Evolutionary conservation across 306 rosid genomes (phyloP).

Genomic region (Bauhinia variegata): DNA sequence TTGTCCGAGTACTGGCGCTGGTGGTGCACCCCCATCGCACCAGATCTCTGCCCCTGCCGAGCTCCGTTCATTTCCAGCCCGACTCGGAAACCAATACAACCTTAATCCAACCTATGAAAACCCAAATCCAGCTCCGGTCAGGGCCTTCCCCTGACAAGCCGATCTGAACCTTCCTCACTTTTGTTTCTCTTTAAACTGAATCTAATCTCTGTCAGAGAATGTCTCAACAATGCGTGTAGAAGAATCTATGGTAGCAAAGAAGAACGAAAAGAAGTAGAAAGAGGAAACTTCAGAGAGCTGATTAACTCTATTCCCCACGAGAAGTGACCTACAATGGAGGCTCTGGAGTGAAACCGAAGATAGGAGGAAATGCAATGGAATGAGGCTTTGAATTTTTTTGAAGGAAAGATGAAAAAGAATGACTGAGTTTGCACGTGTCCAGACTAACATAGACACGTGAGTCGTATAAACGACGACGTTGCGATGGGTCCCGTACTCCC

Average conservation of each 20-base stretch:
- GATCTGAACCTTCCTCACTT: constrained; percentile 23
- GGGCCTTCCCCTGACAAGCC: background rate
- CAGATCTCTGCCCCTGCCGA: constrained; percentile 93
- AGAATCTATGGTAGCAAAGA: background rate
- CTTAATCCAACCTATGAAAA: background rate
- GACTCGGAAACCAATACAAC: background rate
- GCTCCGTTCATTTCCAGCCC: constrained; percentile 70
- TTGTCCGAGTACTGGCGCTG: constrained; percentile 91
- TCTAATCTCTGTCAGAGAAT: background rate
- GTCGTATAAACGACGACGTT: too few relatives aligned
- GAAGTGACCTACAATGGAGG: constrained; percentile 34
- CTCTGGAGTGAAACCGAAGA: constrained; percentile 52
- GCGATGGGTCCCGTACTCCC: too few relatives aligned
- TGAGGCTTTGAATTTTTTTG: constrained; percentile 50
- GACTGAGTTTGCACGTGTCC: too few relatives aligned
- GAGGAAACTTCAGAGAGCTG: background rate
- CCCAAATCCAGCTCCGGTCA: constrained; percentile 6
- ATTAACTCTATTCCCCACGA: background rate
- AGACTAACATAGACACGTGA: too few relatives aligned
- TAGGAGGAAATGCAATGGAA: constrained; percentile 31
- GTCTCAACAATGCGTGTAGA: background rate
- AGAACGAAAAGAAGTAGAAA: background rate
- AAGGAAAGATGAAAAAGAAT: constrained; percentile 7
- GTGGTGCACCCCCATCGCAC: constrained; percentile 74
- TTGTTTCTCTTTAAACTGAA: background rate